These are phyloP conservation scores for Penicillium bovifimosum DNA, from an alignment of 495 filamentous ascomycete species.

Conservation along the genomic window DNA sequence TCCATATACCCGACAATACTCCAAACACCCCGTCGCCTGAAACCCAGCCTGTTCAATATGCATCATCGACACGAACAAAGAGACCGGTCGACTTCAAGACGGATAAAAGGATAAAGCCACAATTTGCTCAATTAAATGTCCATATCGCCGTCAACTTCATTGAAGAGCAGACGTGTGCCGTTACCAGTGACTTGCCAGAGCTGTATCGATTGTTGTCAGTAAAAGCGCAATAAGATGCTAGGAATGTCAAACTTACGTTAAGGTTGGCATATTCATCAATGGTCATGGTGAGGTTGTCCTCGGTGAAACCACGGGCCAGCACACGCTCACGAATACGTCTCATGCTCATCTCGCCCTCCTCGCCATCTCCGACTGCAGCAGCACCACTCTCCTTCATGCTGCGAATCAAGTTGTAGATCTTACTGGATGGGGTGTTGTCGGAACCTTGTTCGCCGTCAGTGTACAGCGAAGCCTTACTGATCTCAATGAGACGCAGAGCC, in stretches of 20 bases:
- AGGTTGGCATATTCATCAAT: slow-evolving; percentile 84
- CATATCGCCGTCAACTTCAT: slow-evolving; percentile 57
- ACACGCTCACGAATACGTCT: slow-evolving; percentile 82
- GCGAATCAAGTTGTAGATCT: slow-evolving; percentile 90
- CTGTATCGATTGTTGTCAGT: slow-evolving; percentile 41
- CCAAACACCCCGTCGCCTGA: slow-evolving; percentile 23
- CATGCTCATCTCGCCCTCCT: slow-evolving; percentile 75
- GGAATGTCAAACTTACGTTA: slow-evolving; percentile 62
- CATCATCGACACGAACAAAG: slow-evolving; percentile 17
- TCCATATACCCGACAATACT: slow-evolving; percentile 13
- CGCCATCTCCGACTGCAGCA: slow-evolving; percentile 65
- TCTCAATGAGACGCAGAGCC: slow-evolving; percentile 82
- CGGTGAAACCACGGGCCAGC: slow-evolving; percentile 92
- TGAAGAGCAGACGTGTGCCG: slow-evolving; percentile 80
- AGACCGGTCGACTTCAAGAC: slow-evolving; percentile 11
- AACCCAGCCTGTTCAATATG: slow-evolving; percentile 22
- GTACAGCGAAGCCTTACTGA: slow-evolving; percentile 81
- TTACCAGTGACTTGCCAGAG: slow-evolving; percentile 93
- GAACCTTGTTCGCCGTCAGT: slow-evolving; percentile 54
- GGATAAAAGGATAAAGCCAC: not conserved
- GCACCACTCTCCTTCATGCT: slow-evolving; percentile 77
- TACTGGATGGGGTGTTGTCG: slow-evolving; percentile 76
- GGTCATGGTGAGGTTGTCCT: slow-evolving; percentile 79
- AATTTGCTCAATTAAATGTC: slow-evolving; percentile 30
- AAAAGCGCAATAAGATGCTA: not conserved